Evolutionary conservation across 1,139 yeast species (phyloP), one percentile per base, ranked within the genome.

Genomic region (Yamadazyma conglobata): DNA sequence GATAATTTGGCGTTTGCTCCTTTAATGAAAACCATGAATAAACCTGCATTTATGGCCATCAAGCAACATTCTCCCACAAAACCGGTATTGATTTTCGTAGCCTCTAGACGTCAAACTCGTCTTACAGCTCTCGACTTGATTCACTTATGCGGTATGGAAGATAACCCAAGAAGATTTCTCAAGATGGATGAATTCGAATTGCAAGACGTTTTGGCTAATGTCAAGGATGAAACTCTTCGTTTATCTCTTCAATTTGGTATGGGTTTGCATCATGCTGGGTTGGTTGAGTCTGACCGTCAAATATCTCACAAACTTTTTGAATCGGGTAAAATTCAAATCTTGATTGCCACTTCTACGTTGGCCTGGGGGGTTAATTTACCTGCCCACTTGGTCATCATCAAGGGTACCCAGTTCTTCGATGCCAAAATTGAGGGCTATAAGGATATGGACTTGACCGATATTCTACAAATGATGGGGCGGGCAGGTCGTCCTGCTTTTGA

Each of bases 321-420:
- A 44, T 64, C 72, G 19, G 87, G 86, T 37, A 88, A 87, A 53
- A 79, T 91, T 29, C 98, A 91, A 60, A 81, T 91, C 35, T 69
- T 91, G 37, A 75, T 93, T 34, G 97, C 98, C 0, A 91, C 99
- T 0, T 84, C 96, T 13, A 91, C 98, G 1, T 70, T 93, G 45
- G 98, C 97, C 0, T 88, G 96, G 93, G 97, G 97, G 48, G 96
- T 91, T 24, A 91, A 91, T 50, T 69, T 91, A 40, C 97, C 97
- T 1, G 97, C 97, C 0, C 91, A 88, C 60, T 64, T 91, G 47
- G 98, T 91, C 6, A 78, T 91, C 30, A 85, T 91, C 41, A 91
- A 91, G 55, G 97, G 97, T 22, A 91, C 98, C 0, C 93, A 85
- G 50, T 84, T 80, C 47, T 85, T 79, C 50, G 95, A 85, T 54